Evolutionary conservation across 805 yeast species (phyloP).

Genomic region (Jamesozyma rosinii): DNA sequence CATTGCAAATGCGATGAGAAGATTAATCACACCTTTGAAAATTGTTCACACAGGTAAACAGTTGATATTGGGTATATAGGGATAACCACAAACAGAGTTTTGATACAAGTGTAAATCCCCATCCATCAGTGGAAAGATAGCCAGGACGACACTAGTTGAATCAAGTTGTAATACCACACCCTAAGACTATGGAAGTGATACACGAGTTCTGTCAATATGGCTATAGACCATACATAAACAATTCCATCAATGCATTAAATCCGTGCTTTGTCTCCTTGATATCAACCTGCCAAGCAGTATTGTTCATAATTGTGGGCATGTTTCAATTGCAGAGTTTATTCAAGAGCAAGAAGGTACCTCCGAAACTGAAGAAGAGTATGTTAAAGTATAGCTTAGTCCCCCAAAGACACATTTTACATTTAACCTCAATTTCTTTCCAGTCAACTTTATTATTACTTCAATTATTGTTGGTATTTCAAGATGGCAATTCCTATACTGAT

Average conservation of each 20-base stretch:
- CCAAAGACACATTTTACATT: slow-evolving; percentile 13
- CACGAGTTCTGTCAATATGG: slow-evolving; percentile 19
- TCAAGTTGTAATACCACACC: too few relatives aligned
- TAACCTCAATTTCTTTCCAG: slow-evolving; percentile 18
- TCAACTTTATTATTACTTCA: slow-evolving; percentile 9
- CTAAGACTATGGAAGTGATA: too few relatives aligned
- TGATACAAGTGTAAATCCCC: too few relatives aligned
- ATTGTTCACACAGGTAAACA: too few relatives aligned
- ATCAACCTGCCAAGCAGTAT: slow-evolving; percentile 7
- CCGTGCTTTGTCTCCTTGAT: slow-evolving; percentile 29
- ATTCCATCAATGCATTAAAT: slow-evolving; percentile 27
- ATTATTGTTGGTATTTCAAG: slow-evolving; percentile 5
- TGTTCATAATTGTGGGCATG: slow-evolving; percentile 18
- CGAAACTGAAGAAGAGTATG: slow-evolving; percentile 7
- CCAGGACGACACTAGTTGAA: too few relatives aligned
- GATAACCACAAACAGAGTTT: too few relatives aligned
- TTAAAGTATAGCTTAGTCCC: slow-evolving; percentile 9
- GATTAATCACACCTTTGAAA: too few relatives aligned
- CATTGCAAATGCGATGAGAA: too few relatives aligned
- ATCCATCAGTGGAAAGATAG: too few relatives aligned
- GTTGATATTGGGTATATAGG: too few relatives aligned
- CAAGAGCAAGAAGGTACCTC: slow-evolving; percentile 15
- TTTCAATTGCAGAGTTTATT: slow-evolving; percentile 16
- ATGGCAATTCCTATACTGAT: slow-evolving; percentile 4
- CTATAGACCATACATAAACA: slow-evolving; percentile 28